phyloP scores from a whole-genome alignment of 805 yeast genomes.

The Teunomyces cretensis region DNA sequence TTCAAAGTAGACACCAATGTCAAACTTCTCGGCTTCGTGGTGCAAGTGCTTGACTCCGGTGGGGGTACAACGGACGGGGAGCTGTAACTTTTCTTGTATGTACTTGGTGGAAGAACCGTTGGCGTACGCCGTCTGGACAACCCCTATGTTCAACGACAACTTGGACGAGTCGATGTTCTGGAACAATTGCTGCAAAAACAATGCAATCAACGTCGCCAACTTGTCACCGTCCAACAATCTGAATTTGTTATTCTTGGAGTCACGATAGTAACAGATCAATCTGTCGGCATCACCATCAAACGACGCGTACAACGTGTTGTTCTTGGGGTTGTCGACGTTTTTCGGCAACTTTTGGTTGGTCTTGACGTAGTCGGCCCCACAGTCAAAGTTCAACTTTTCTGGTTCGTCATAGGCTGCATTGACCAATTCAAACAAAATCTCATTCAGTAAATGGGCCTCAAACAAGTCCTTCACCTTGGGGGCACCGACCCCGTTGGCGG shows the following conservation, averaged over 20 bases:
- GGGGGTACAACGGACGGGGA: conserved; percentile 86
- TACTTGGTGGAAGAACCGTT: conserved; percentile 87
- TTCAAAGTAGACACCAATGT: conserved; percentile 92
- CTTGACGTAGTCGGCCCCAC: conserved; percentile 97
- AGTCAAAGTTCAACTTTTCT: conserved; percentile 61
- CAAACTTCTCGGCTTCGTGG: conserved; percentile 83
- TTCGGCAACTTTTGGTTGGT: conserved; percentile 79
- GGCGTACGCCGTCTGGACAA: conserved; percentile 97
- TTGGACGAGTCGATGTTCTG: conserved; percentile 47
- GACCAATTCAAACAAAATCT: conserved; percentile 44
- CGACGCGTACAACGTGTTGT: conserved; percentile 64
- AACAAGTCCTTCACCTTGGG: conserved; percentile 59
- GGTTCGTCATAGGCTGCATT: conserved; percentile 60
- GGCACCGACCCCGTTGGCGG: conserved; percentile 98
- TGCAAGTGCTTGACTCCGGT: conserved; percentile 97
- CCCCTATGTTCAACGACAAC: conserved; percentile 59
- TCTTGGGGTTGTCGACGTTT: conserved; percentile 45
- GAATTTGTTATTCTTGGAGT: conserved; percentile 36
- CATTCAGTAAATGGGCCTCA: conserved; percentile 35
- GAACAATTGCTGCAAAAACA: conserved; percentile 53
- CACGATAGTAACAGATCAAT: conserved; percentile 73
- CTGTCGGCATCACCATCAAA: conserved; percentile 98
- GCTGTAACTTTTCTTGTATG: conserved; percentile 54
- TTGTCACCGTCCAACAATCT: conserved; percentile 87
- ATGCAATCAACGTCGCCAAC: conserved; percentile 81